A percentile compares a stretch with the other conserved stretches of the same genome.
Evolutionary conservation across 306 rosid genomes (phyloP).

Genomic region (Alnus glutinosa): DNA sequence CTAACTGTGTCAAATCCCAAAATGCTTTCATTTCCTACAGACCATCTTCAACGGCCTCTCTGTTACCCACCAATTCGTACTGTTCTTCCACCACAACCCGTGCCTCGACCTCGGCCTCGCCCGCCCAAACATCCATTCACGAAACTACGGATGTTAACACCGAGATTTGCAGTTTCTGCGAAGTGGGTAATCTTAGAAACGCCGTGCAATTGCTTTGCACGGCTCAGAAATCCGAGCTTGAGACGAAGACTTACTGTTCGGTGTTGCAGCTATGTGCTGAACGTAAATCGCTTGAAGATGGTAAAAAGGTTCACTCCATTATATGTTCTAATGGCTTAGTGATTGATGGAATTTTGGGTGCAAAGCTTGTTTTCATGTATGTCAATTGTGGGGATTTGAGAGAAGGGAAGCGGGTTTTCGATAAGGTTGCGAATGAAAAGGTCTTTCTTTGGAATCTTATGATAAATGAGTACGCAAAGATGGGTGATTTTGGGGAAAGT

Average conservation of each 20-base stretch:
- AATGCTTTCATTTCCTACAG: slow-evolving; percentile 34
- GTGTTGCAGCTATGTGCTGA: slow-evolving; percentile 79
- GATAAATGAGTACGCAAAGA: slow-evolving; percentile 65
- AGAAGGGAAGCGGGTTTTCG: slow-evolving; percentile 59
- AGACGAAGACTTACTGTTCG: slow-evolving; percentile 47
- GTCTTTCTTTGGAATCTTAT: slow-evolving; percentile 74
- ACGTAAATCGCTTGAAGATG: slow-evolving; percentile 52
- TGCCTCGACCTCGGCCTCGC: slow-evolving; percentile 31
- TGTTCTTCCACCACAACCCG: slow-evolving; percentile 23
- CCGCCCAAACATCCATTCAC: slow-evolving; percentile 20
- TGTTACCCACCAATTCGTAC: slow-evolving; percentile 23
- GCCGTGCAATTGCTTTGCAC: slow-evolving; percentile 49
- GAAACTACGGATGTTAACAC: slow-evolving; percentile 23
- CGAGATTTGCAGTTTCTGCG: slow-evolving; percentile 38
- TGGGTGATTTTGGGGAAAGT: slow-evolving; percentile 51
- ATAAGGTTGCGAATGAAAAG: slow-evolving; percentile 42
- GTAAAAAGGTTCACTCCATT: slow-evolving; percentile 57
- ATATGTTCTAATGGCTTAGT: slow-evolving; percentile 35
- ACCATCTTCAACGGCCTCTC: slow-evolving; percentile 30
- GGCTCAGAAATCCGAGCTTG: slow-evolving; percentile 45
- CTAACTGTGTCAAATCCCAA: background rate
- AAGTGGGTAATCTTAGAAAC: slow-evolving; percentile 54
- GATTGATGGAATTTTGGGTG: slow-evolving; percentile 49
- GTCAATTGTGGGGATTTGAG: slow-evolving; percentile 59
- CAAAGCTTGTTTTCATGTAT: slow-evolving; percentile 71